phyloP scores from a whole-genome alignment of 768 basidiomycete genomes.

The Pisolithus albus region DNA sequence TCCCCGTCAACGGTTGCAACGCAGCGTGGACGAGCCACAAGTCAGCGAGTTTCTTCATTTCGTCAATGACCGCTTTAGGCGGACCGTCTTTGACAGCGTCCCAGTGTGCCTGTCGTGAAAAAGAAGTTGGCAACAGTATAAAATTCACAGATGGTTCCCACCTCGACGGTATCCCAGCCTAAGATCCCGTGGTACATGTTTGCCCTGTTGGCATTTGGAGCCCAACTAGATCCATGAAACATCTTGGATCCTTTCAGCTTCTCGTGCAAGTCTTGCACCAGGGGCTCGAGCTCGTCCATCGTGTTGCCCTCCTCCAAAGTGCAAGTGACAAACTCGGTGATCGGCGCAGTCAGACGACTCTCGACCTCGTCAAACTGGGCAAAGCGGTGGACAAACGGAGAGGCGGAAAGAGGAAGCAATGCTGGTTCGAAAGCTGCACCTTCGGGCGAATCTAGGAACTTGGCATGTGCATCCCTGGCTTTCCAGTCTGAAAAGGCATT shows the following conservation, averaged over 20 bases:
- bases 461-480: conserved; percentile 14
- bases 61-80: conserved; percentile 22
- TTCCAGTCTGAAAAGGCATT: conserved; percentile 17
- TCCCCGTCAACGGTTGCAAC: conserved; percentile 8
- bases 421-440: conserved; percentile 3
- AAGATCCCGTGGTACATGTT: conserved; percentile 24
- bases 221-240: conserved; percentile 28
- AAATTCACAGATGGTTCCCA: conserved; percentile 3
- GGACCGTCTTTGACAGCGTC: conserved; percentile 25
- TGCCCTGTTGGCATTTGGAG: conserved; percentile 11
- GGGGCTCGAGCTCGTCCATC: conserved; percentile 13
- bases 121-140: not conserved
- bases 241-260: conserved; percentile 13
- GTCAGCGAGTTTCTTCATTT: conserved; percentile 19
- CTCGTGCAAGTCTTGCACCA: conserved; percentile 19
- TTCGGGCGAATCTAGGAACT: conserved; percentile 7
- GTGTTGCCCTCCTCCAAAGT: conserved; percentile 19
- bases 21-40: conserved; percentile 28
- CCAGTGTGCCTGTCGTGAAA: conserved; percentile 27
- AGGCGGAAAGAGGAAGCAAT: conserved; percentile 7
- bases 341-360: conserved; percentile 17
- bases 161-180: conserved; percentile 33
- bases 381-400: conserved; percentile 11
- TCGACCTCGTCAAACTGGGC: conserved; percentile 18
- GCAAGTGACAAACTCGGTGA: conserved; percentile 30